Evolutionary conservation across 2,329 filamentous ascomycete genomes (phyloP), one percentile per base, ranked within the genome.

Genomic region (Dothiorella sarmentorum): DNA sequence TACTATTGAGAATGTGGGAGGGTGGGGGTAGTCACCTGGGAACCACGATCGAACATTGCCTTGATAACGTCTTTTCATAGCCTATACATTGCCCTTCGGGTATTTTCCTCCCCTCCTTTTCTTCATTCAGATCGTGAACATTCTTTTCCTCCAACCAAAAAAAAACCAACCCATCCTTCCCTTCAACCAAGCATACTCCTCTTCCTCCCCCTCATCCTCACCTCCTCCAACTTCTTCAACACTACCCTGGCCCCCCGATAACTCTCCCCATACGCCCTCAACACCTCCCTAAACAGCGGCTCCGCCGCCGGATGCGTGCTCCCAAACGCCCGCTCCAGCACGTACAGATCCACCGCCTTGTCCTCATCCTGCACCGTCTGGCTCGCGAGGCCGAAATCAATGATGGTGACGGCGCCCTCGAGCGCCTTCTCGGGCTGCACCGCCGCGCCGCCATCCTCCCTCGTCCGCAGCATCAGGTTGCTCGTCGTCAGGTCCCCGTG

Each of bases 401-500:
- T 97, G 35, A 97, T 79, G 20, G 96, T 86, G 60, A 99, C 83
- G 56, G 95, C 88, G 2, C 91, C 92, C 1, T 83, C 80, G 59
- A 82, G 69, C 3, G 66, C 68, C 0, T 66, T 68, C 33, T 56
- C 53, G 20, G 53, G 2, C 37, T 38, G 26, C 49, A 15, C 9
- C 26, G 27, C 20, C 17, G 43, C 22, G 56, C 31, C 64, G 38
- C 10, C 60, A 59, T 31, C 38, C 15, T 26, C 26, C 51, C 17
- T 20, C 61, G 13, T 31, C 61, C 84, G 73, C 64, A 97, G 71
- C 87, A 99, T 97, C 77, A 99, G 82, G 75, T 99, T 99, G 76
- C 92, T 97, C 63, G 92, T 99, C 61, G 94, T 99, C 76, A 99
- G 75, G 76, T 99, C 94, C 38, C 94, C 94, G 76, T 99, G 94